These are phyloP conservation scores for Entamoeba moshkovskii DNA, from an alignment of 208 protist genomes.

Conservation along the genomic window DNA sequence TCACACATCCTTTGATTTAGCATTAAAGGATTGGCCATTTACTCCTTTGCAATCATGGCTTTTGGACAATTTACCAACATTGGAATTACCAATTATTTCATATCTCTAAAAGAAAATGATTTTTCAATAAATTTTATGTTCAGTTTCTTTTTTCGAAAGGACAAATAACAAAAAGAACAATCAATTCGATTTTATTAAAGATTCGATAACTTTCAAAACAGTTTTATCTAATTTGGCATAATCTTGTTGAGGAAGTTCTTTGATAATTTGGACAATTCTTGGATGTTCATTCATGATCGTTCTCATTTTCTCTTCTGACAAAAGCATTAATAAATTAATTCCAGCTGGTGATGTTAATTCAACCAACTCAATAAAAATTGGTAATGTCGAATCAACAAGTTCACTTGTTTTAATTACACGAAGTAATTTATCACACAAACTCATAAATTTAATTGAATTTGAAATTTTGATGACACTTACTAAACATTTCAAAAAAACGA, in stretches of 20 bases:
- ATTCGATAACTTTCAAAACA: background rate
- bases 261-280: background rate
- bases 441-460: background rate
- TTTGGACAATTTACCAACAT: background rate
- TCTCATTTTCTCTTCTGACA: background rate
- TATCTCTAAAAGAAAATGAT: background rate
- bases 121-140: too few species aligned
- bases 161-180: background rate
- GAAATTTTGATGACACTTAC: background rate
- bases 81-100: background rate
- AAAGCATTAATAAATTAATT: background rate
- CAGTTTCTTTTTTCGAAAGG: background rate
- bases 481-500: background rate
- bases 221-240: background rate
- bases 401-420: background rate
- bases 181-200: background rate
- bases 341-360: background rate
- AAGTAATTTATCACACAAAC: background rate
- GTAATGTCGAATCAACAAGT: background rate
- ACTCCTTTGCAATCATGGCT: background rate
- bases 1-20: background rate
- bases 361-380: background rate
- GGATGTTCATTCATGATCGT: background rate
- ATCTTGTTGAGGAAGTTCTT: background rate
- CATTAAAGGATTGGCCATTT: background rate